Evolutionary conservation across 345 rosid species (phyloP).

Genomic region (Draba incana): DNA sequence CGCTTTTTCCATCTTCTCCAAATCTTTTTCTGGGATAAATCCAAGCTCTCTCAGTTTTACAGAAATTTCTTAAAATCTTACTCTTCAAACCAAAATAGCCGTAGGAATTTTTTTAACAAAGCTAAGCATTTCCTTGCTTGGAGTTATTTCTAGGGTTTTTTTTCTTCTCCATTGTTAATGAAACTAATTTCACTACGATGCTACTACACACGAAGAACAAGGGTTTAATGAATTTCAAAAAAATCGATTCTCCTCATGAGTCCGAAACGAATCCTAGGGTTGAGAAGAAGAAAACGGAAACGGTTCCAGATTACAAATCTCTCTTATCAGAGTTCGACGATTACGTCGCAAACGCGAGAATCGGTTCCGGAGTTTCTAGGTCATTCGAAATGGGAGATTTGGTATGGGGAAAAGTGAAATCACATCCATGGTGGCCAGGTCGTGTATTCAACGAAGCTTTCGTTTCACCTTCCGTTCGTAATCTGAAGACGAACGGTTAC

Average conservation of each 20-base stretch:
- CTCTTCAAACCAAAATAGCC: too few species aligned
- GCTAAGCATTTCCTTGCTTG: too few species aligned
- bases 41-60: not conserved
- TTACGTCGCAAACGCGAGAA: constrained; percentile 68
- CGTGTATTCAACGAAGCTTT: constrained; percentile 78
- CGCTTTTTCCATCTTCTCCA: constrained; percentile 14
- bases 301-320: constrained; percentile 42
- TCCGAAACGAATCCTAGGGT: too few species aligned
- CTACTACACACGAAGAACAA: too few species aligned
- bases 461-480: constrained; percentile 71
- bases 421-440: constrained; percentile 99
- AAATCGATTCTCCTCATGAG: too few species aligned
- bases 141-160: too few species aligned
- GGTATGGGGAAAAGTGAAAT: constrained; percentile 97
- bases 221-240: too few species aligned
- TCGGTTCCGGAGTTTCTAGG: constrained; percentile 52
- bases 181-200: too few species aligned
- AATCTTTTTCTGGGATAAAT: not conserved
- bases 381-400: constrained; percentile 83
- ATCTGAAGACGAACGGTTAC: constrained; percentile 68
- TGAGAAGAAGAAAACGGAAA: constrained; percentile 22
- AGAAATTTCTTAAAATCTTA: too few species aligned
- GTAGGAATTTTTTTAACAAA: too few species aligned
- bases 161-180: too few species aligned
- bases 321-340: constrained; percentile 77